A percentile compares a stretch with the other conserved stretches of the same genome.
Evolutionary conservation across 345 rosid species (phyloP).

Genomic region (Raphanus raphanistrum): DNA sequence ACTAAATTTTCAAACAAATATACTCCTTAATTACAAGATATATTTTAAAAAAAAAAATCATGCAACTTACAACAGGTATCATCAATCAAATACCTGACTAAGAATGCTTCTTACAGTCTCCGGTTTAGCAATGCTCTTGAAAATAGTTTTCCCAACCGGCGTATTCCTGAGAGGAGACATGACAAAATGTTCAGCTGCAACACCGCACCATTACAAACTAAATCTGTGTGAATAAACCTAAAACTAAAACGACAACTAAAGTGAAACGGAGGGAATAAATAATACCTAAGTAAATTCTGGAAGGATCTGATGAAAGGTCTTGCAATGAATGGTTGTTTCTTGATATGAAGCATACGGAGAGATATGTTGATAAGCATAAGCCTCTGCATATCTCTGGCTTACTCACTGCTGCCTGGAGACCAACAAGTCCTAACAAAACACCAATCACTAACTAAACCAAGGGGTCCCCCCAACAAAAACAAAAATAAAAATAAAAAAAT

Average conservation of each 20-base stretch:
- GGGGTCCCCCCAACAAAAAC: neutral
- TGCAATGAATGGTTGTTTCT: conserved; percentile 77
- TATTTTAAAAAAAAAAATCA: neutral
- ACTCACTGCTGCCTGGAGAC: conserved; percentile 86
- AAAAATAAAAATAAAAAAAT: neutral
- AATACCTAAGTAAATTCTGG: conserved; percentile 77
- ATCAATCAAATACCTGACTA: conserved; percentile 52
- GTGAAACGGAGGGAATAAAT: too few species aligned
- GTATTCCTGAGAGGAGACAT: conserved; percentile 59
- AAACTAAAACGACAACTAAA: too few species aligned
- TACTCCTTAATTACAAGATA: conserved; percentile 1
- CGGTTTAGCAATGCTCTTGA: conserved; percentile 63
- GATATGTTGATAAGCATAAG: conserved; percentile 72
- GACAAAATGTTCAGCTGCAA: neutral
- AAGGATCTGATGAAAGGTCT: conserved; percentile 76
- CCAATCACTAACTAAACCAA: conserved; percentile 5
- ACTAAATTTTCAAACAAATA: conserved; percentile 47
- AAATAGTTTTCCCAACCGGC: conserved; percentile 64
- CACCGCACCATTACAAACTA: neutral
- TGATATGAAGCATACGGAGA: conserved; percentile 82
- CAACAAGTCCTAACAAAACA: conserved; percentile 62
- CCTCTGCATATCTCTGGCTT: conserved; percentile 65
- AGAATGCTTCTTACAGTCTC: conserved; percentile 73
- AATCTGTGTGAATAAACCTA: too few species aligned
- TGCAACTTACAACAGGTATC: conserved; percentile 3